Evolutionary conservation across 768 basidiomycete species (phyloP), one percentile per base, ranked within the genome.

Genomic region (Xanthoconium purpureum): DNA sequence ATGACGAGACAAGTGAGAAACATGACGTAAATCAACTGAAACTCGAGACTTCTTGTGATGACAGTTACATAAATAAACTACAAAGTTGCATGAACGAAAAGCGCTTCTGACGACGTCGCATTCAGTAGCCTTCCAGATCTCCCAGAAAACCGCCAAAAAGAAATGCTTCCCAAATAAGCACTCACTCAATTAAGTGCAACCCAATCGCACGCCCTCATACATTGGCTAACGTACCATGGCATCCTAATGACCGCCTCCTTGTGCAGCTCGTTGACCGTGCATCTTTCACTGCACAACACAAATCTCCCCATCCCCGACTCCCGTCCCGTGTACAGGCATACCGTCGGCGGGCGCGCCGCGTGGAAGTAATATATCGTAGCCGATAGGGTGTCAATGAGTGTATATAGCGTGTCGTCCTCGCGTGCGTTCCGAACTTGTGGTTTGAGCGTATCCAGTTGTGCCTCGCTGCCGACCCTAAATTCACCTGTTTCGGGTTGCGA

Each of bases 221-320:
- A 44, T 18, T 50, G 47, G 32, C 60, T 59, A 4, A 70, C 40
- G 42, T 60, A 47, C 55, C 49, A 65, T 10, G 63, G 57, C 63
- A 68, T 67, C 44, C 63, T 57, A 42, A 70, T 6, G 24, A 67
- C 68, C 6, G 66, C 56, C 33, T 66, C 68, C 33, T 64, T 69
- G 52, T 61, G 62, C 33, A 67, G 39, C 24, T 68, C 55, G 45
- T 60, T 66, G 14, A n/a, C n/a, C 5, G 45, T 40, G 35, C 66
- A 68, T 24, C 42, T 39, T 40, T 68, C 69, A 5, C 57, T 57
- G 18, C 63, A 68, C 52, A 68, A 24, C 43, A 63, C 52, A 17
- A 60, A 68, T 20, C 64, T 57, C 33, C 66, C 64, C 44, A 66
- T 43, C 35, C 66, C 66, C 0, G 60, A 56, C 33, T 67, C 60